These are phyloP conservation scores for Lactifluus echinatus DNA, from an alignment of 768 basidiomycete genomes.

Conservation along the genomic window DNA sequence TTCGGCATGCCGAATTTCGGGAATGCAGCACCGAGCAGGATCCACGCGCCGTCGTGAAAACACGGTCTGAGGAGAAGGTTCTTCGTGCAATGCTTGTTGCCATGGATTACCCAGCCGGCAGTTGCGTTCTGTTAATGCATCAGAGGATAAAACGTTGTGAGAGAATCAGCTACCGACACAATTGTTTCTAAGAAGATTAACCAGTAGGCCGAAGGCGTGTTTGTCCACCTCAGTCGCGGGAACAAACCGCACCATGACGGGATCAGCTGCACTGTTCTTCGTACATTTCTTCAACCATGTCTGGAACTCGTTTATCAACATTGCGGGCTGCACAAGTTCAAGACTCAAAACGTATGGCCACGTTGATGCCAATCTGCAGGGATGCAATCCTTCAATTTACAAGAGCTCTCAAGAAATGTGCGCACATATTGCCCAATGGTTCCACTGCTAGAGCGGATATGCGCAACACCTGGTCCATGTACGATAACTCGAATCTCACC, in stretches of 20 bases:
- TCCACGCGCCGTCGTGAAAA: not conserved
- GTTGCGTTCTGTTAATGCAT: not conserved
- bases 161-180: not conserved
- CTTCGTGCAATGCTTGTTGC: not conserved
- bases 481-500: too few species aligned
- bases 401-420: not conserved
- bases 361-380: not conserved
- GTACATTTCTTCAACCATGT: not conserved
- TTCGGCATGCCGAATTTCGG: not conserved
- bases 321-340: not conserved
- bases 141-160: not conserved
- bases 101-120: constrained; percentile 1
- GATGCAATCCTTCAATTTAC: too few species aligned
- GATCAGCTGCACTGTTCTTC: too few species aligned
- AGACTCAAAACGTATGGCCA: not conserved
- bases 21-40: not conserved
- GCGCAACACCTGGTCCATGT: too few species aligned
- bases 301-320: not conserved
- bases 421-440: not conserved
- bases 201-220: not conserved
- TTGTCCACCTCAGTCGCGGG: not conserved
- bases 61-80: constrained; percentile 6
- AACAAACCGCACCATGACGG: not conserved
- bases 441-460: not conserved
- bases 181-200: not conserved